A percentile compares a stretch with the other conserved stretches of the same genome.
These are phyloP conservation scores for Wallacemonas rigidus DNA, from an alignment of 208 protist genomes.

Conservation along the genomic window DNA sequence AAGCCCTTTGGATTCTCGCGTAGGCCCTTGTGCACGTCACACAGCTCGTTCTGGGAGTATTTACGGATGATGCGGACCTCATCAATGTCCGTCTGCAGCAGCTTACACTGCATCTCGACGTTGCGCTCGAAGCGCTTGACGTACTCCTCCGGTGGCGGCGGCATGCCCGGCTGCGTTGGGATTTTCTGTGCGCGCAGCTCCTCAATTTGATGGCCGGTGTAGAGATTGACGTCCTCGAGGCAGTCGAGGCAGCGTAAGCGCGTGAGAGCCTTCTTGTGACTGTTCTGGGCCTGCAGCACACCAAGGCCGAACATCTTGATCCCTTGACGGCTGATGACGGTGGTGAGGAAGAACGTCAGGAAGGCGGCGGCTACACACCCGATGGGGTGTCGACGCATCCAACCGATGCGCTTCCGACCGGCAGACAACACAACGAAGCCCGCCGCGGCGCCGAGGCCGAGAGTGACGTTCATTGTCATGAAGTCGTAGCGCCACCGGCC, in stretches of 20 bases:
- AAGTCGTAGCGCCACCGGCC: conserved; percentile 85
- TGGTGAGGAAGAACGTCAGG: conserved; percentile 38
- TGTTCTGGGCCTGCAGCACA: conserved; percentile 66
- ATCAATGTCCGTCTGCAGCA: conserved; percentile 69
- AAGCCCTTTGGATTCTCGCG: conserved; percentile 49
- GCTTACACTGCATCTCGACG: conserved; percentile 56
- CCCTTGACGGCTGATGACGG: conserved; percentile 39
- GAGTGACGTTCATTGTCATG: conserved; percentile 78
- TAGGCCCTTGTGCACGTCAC: conserved; percentile 62
- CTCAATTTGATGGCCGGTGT: conserved; percentile 62
- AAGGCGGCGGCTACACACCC: conserved; percentile 45
- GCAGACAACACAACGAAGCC: conserved; percentile 50
- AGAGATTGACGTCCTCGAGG: conserved; percentile 70
- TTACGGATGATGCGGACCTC: conserved; percentile 63
- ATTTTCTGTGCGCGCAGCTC: conserved; percentile 50
- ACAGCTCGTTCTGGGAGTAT: conserved; percentile 38
- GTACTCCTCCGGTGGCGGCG: conserved; percentile 64
- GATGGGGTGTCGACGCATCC: conserved; percentile 72
- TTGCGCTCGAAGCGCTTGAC: conserved; percentile 58
- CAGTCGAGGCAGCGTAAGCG: conserved; percentile 73
- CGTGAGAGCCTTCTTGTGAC: conserved; percentile 65
- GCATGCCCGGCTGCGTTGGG: conserved; percentile 72
- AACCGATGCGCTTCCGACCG: conserved; percentile 43
- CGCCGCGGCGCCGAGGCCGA: conserved; percentile 41
- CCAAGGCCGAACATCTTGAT: conserved; percentile 67